Conservation (phyloP, 257 asterid genomes). For the Solanum ossicruentum region DNA sequence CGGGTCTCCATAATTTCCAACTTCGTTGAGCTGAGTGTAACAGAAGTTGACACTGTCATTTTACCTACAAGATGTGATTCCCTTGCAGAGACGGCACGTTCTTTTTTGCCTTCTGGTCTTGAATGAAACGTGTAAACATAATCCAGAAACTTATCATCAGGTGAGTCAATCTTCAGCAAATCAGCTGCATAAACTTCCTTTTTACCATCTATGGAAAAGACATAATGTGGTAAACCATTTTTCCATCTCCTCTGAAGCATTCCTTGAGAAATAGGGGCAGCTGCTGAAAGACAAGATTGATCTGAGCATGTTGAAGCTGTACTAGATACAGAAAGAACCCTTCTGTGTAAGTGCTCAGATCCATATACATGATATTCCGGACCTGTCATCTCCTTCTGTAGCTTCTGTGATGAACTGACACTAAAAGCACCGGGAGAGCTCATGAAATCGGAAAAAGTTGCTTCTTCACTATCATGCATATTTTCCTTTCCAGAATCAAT, state of each 20-base stretch:
- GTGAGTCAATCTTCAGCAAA: slow-evolving; percentile 25
- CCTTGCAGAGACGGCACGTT: slow-evolving; percentile 11
- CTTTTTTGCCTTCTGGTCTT: slow-evolving; percentile 30
- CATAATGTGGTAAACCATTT: slow-evolving; percentile 47
- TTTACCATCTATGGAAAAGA: slow-evolving; percentile 63
- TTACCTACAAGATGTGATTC: slow-evolving; percentile 38
- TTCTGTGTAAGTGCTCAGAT: slow-evolving; percentile 20
- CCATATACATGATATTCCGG: slow-evolving; percentile 16
- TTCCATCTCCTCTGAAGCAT: slow-evolving; percentile 74
- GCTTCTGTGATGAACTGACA: slow-evolving; percentile 9
- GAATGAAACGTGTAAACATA: slow-evolving; percentile 60
- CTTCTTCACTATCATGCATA: slow-evolving; percentile 7
- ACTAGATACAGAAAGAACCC: slow-evolving; percentile 50
- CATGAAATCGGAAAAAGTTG: slow-evolving; percentile 4
- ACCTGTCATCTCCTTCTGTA: slow-evolving; percentile 19
- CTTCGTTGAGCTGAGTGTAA: slow-evolving; percentile 30
- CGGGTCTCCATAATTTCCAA: slow-evolving; percentile 47
- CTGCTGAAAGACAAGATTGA: slow-evolving; percentile 37
- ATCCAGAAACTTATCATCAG: slow-evolving; percentile 37
- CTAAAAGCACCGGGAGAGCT: slow-evolving; percentile 15
- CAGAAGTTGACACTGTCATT: slow-evolving; percentile 69
- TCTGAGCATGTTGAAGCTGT: slow-evolving; percentile 49
- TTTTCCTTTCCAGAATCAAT: slow-evolving; percentile 6
- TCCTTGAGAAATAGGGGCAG: slow-evolving; percentile 42
- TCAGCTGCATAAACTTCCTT: slow-evolving; percentile 51